These are phyloP conservation scores for Myrica gale DNA, from an alignment of 306 rosid genomes.

Conservation along the genomic window DNA sequence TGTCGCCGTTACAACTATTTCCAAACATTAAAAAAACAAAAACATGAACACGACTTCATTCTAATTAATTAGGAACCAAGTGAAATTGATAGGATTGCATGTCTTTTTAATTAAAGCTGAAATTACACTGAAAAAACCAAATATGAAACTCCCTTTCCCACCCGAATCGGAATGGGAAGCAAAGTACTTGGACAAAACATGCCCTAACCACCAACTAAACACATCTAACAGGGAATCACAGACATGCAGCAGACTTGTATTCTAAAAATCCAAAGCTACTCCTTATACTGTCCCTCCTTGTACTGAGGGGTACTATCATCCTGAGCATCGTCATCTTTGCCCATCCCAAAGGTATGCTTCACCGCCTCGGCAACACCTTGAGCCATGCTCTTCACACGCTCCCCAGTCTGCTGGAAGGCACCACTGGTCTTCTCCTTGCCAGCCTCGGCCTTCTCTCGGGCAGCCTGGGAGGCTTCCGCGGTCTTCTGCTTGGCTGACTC, in stretches of 20 bases:
- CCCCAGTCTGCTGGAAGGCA: conserved; percentile 54
- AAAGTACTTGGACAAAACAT: background rate
- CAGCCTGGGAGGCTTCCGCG: conserved; percentile 30
- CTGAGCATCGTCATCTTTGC: conserved; percentile 3
- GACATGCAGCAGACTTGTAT: background rate
- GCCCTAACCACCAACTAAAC: background rate
- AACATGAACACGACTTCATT: too few relatives aligned
- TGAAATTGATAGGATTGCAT: background rate
- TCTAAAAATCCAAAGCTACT: background rate
- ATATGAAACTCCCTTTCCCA: background rate
- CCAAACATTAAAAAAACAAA: too few relatives aligned
- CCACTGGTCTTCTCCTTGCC: conserved; percentile 41
- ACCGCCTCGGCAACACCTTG: conserved; percentile 51
- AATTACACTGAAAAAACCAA: background rate
- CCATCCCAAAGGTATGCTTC: conserved; percentile 62
- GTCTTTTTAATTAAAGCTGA: background rate
- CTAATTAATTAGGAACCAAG: background rate
- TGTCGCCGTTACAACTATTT: too few relatives aligned
- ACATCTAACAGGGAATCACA: background rate
- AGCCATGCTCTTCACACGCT: conserved; percentile 50
- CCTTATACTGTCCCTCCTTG: background rate
- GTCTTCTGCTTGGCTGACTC: conserved; percentile 27
- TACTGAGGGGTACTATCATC: background rate
- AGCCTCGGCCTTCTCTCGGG: conserved; percentile 30
- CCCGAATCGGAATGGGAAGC: background rate